These are phyloP conservation scores for Litsea cubeba DNA, from an alignment of 164 flowering plant genomes.

Conservation along the genomic window DNA sequence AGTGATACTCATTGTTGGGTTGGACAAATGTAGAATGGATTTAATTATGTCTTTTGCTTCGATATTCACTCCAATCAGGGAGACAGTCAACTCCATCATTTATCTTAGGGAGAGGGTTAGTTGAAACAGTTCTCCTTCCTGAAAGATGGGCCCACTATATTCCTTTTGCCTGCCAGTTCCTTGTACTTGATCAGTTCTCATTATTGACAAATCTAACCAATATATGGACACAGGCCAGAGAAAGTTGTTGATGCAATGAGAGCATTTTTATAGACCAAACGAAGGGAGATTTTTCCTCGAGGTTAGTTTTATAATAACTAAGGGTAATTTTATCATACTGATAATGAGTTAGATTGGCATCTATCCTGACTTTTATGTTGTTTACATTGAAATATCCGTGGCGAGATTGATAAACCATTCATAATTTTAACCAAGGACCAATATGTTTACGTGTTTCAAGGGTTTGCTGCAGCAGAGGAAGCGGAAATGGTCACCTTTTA, in stretches of 20 bases:
- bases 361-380: neutral
- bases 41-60: neutral
- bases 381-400: neutral
- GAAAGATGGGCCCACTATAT: neutral
- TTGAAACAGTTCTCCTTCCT: neutral
- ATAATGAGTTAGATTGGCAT: neutral
- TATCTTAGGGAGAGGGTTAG: too few species aligned
- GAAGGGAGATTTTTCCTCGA: neutral
- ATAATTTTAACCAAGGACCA: neutral
- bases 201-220: neutral
- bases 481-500: neutral
- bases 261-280: conserved; percentile 34
- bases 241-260: conserved; percentile 80
- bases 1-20: too few species aligned
- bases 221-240: conserved; percentile 73
- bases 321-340: neutral
- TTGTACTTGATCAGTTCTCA: neutral
- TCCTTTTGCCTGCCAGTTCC: neutral
- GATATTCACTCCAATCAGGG: neutral
- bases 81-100: too few species aligned
- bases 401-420: neutral
- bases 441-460: neutral
- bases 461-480: neutral
- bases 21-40: too few species aligned
- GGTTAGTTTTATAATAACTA: neutral